Evolutionary conservation across 441 rosid species (phyloP).

Genomic region (Corymbia citriodora): DNA sequence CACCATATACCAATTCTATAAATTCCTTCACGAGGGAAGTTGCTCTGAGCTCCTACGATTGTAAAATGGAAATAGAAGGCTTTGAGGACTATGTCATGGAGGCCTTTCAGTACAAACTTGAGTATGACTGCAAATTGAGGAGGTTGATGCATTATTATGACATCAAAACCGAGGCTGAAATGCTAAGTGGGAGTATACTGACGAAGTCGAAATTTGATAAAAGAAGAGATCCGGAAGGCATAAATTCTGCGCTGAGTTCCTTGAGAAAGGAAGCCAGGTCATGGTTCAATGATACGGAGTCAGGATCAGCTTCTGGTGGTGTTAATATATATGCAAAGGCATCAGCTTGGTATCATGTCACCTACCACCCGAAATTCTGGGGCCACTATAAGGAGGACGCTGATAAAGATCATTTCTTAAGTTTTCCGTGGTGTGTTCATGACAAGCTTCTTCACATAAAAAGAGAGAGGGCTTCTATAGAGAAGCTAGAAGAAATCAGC

Average conservation of each 20-base stretch:
- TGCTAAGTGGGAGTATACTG: conserved; percentile 8
- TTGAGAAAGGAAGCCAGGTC: conserved; percentile 11
- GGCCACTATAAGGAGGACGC: conserved; percentile 64
- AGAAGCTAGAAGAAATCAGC: background rate
- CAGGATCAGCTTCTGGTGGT: conserved; percentile 9
- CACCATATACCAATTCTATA: background rate
- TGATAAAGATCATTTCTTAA: conserved; percentile 64
- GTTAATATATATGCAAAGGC: conserved; percentile 59
- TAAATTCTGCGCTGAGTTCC: background rate
- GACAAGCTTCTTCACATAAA: conserved; percentile 61
- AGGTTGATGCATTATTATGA: conserved; percentile 7
- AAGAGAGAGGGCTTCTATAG: conserved; percentile 15
- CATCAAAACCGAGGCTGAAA: conserved; percentile 11
- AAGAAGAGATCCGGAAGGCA: conserved; percentile 1
- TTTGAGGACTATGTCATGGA: background rate
- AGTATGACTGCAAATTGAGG: conserved; percentile 3
- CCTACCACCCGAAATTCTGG: conserved; percentile 64
- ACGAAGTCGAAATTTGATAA: background rate
- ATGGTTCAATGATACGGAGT: conserved; percentile 26
- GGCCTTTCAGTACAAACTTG: conserved; percentile 2
- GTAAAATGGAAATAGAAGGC: conserved; percentile 9
- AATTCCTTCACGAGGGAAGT: conserved; percentile 11
- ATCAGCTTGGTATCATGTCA: conserved; percentile 90
- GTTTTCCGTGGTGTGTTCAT: conserved; percentile 83
- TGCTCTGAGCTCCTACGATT: conserved; percentile 5